Percentiles rank a stretch among this genome's conserved stretches.
These are phyloP conservation scores for Zanthoxylum bungeanum DNA, from an alignment of 345 rosid species.

Conservation along the genomic window DNA sequence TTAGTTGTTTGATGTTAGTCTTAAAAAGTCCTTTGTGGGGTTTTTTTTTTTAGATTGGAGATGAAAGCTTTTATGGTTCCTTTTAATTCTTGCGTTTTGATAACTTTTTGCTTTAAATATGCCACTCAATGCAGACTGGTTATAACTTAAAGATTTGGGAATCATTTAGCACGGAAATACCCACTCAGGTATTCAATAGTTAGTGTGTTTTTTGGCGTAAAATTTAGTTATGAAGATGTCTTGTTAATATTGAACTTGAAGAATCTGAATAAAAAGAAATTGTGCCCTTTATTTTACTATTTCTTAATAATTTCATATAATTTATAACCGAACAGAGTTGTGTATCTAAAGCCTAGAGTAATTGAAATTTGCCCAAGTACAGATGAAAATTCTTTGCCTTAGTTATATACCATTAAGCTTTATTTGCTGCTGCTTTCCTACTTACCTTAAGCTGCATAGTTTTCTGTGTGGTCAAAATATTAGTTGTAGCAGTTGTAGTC, in stretches of 20 bases:
- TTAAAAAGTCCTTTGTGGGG: background rate
- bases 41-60: background rate
- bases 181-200: constrained; percentile 34
- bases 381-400: background rate
- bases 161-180: constrained; percentile 38
- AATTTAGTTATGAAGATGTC: background rate
- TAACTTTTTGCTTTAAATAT: constrained; percentile 5
- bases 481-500: background rate
- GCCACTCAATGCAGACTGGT: constrained; percentile 31
- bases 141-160: constrained; percentile 32
- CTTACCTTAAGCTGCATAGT: background rate
- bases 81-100: background rate
- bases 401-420: background rate
- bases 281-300: background rate
- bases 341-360: background rate
- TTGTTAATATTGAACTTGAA: background rate
- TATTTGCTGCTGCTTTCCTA: too few relatives aligned
- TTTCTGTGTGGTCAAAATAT: background rate
- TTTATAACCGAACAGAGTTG: background rate
- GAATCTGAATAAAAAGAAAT: background rate
- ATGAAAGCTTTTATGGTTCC: background rate
- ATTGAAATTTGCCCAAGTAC: background rate
- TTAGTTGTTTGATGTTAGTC: background rate
- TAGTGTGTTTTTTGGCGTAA: background rate
- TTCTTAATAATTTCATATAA: background rate